Evolutionary conservation across 176 grass and related monocot species (phyloP), one percentile per base, ranked within the genome.

Genomic region (Hordeum marinum): DNA sequence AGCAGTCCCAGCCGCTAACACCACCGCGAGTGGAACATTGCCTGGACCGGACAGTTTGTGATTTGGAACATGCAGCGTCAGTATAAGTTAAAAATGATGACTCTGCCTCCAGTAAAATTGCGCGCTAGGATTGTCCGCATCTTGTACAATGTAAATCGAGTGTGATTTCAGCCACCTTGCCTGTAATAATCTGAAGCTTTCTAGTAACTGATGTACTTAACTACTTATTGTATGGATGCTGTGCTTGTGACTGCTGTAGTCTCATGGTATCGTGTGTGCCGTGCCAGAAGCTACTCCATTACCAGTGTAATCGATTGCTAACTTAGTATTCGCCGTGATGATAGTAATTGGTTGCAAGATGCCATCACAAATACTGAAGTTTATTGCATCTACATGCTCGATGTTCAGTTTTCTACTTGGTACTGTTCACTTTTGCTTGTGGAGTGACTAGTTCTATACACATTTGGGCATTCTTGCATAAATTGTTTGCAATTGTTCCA

Each of bases 141-240:
- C 68, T 62, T 87, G 81, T 87, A 84, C 89, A 91, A 91, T 84
- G 89, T 91, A 91, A 81, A 84, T 87, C 68, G 61, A 40, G 85
- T 87, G 85, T 76, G 89, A 70, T 84, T 84, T 79, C 85, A 87
- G 89, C 80, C 75, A 37, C 40, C n/a, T 11, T 87, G 80, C 69
- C 71, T 21, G 50, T 80, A 90, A 87, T 91, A 91, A 87, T 80
- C 68, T 46, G 46, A 90, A 87, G 68, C 85, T 69, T n/a, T 68
- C 82, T 90, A 90, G 76, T 87, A 55, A 90, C 60, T 75, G 75
- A 62, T 84, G 80, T 75, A 58, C 67, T n/a, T n/a, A n/a, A n/a
- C n/a, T n/a, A n/a, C n/a, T 52, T 72, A 78, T 41, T 21, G 3
- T 69, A 10, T 26, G 29, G 71, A 60, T 73, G 21, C 45, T 39